Evolutionary conservation across 129 eudicot species (phyloP).

Genomic region (Glebionis coronaria): DNA sequence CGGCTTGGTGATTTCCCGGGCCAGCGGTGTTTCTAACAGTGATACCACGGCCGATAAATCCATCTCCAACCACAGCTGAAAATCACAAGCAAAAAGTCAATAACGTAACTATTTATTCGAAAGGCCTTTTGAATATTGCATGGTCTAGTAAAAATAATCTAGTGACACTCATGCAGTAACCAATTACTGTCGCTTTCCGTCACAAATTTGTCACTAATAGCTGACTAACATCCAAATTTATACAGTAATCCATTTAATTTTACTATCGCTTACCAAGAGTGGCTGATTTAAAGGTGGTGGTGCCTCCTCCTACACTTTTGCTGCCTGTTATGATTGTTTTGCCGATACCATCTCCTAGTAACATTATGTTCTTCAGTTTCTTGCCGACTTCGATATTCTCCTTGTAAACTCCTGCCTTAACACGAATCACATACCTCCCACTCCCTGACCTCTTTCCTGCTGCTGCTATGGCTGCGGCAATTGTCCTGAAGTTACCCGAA

Average conservation of each 20-base stretch:
- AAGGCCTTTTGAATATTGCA: too few relatives aligned
- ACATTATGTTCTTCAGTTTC: slow-evolving; percentile 53
- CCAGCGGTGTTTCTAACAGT: slow-evolving; percentile 55
- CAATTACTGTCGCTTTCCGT: too few relatives aligned
- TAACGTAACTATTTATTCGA: too few relatives aligned
- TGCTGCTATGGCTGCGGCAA: slow-evolving; percentile 48
- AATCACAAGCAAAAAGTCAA: slow-evolving; percentile 2
- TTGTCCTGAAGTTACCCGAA: slow-evolving; percentile 56
- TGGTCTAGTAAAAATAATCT: too few relatives aligned
- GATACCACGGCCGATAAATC: slow-evolving; percentile 49
- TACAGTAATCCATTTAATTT: too few relatives aligned
- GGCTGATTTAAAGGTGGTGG: slow-evolving; percentile 73
- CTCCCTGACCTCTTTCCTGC: slow-evolving; percentile 46
- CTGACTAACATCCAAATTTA: too few relatives aligned
- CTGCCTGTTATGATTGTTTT: slow-evolving; percentile 71
- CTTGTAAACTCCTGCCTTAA: slow-evolving; percentile 54
- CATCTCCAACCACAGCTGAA: slow-evolving; percentile 46
- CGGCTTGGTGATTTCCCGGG: slow-evolving; percentile 52
- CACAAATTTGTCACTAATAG: too few relatives aligned
- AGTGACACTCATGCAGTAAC: too few relatives aligned
- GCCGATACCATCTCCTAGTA: slow-evolving; percentile 76
- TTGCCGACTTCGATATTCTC: slow-evolving; percentile 55
- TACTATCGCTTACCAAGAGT: slow-evolving; percentile 55
- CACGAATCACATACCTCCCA: slow-evolving; percentile 55
- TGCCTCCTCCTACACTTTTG: slow-evolving; percentile 61